These are phyloP conservation scores for Candida berthetii DNA, from an alignment of 805 yeast genomes.

Conservation along the genomic window DNA sequence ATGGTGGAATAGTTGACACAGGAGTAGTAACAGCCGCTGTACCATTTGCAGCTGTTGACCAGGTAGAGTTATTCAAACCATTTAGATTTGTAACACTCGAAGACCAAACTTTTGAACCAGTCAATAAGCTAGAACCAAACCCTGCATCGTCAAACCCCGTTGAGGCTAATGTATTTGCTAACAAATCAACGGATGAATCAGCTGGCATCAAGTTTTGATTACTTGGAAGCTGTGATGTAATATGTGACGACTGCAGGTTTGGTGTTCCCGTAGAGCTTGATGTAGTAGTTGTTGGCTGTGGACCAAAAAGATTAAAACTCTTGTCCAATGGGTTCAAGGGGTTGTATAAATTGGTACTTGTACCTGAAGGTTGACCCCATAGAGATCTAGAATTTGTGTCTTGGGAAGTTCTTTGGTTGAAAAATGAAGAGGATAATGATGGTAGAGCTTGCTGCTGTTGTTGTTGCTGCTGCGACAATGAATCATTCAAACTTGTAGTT, in stretches of 20 bases:
- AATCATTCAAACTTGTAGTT: not conserved
- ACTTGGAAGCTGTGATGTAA: not conserved
- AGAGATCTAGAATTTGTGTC: not conserved
- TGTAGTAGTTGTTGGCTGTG: not conserved
- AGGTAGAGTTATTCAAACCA: not conserved
- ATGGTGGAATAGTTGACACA: not conserved
- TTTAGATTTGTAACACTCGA: not conserved
- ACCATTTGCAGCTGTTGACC: not conserved
- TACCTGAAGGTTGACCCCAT: not conserved
- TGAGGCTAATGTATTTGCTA: slow-evolving; percentile 1
- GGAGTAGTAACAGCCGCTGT: not conserved
- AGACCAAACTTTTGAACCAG: slow-evolving; percentile 4
- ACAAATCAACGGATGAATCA: slow-evolving; percentile 2
- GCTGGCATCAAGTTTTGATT: not conserved
- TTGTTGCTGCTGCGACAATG: not conserved
- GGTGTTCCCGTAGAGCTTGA: not conserved
- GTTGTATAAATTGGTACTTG: not conserved
- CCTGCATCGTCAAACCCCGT: not conserved
- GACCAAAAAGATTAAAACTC: not conserved
- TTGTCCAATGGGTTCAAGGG: not conserved
- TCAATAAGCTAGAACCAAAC: not conserved
- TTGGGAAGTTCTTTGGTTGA: not conserved
- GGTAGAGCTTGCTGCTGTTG: not conserved
- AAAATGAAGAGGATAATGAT: not conserved
- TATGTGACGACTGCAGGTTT: not conserved